Conservation (phyloP, 2,329 filamentous ascomycete genomes). For the Penicillium sp. region DNA sequence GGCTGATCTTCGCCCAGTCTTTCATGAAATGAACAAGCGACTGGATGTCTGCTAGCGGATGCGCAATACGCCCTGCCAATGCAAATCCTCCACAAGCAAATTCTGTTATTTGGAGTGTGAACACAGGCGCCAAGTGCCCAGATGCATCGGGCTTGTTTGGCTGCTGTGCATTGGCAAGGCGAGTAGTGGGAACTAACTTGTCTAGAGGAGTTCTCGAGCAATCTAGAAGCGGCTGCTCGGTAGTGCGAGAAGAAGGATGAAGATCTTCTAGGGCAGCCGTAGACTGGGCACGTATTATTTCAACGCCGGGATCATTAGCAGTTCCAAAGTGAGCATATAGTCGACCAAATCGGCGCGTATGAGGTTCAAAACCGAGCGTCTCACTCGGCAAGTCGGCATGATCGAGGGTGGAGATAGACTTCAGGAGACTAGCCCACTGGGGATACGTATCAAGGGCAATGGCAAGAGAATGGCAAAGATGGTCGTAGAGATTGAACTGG, state of each 20-base stretch:
- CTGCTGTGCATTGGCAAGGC: constrained; percentile 1
- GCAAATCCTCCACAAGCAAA: constrained; percentile 30
- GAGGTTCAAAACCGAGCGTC: constrained; percentile 5
- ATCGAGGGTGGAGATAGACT: constrained; percentile 11
- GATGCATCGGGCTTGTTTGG: not conserved
- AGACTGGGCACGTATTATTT: constrained; percentile 31
- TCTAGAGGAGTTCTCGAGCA: constrained; percentile 1
- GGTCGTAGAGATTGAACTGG: constrained; percentile 8
- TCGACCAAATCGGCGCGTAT: constrained; percentile 29
- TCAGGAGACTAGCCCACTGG: constrained; percentile 42
- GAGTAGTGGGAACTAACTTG: constrained; percentile 2
- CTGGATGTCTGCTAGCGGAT: constrained; percentile 11
- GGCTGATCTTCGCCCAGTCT: constrained; percentile 12
- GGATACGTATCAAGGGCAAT: constrained; percentile 23
- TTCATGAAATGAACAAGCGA: constrained; percentile 9
- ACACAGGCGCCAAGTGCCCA: constrained; percentile 7
- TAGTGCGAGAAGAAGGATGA: constrained; percentile 22
- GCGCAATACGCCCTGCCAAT: constrained; percentile 18
- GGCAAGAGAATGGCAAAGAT: constrained; percentile 14
- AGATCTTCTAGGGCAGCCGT: constrained; percentile 15
- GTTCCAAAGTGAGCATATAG: constrained; percentile 32
- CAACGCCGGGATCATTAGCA: constrained; percentile 40
- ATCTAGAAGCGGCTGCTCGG: constrained; percentile 11
- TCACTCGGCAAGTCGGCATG: constrained; percentile 1
- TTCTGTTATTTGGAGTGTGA: constrained; percentile 9